Conservation (phyloP, 23 red algal genomes). For the Pyropia haitanensis region DNA sequence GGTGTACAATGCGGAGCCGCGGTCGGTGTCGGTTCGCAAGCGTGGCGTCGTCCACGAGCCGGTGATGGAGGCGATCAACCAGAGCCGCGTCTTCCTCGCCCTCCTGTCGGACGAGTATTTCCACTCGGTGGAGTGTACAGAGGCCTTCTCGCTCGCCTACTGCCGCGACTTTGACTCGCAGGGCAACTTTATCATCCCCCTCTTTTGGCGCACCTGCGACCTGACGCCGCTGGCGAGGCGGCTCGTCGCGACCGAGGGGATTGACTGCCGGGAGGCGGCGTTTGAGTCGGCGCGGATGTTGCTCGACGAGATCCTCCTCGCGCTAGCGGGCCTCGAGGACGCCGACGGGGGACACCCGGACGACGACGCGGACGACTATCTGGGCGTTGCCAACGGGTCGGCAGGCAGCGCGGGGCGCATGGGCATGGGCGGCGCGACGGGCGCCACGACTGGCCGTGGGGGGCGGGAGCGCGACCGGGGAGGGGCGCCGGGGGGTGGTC, state of each 20-base stretch:
- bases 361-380: slow-evolving; percentile 2
- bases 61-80: slow-evolving; percentile 68
- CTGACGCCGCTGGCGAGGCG: slow-evolving; percentile 61
- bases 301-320: slow-evolving; percentile 57
- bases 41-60: slow-evolving; percentile 65
- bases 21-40: slow-evolving; percentile 54
- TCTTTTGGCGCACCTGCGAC: slow-evolving; percentile 71
- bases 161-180: slow-evolving; percentile 75
- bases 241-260: slow-evolving; percentile 64
- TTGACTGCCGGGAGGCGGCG: slow-evolving; percentile 61
- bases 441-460: too few relatives aligned
- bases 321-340: slow-evolving; percentile 17
- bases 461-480: too few relatives aligned
- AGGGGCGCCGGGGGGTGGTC: too few relatives aligned
- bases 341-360: slow-evolving; percentile 4
- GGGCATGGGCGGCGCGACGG: too few relatives aligned
- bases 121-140: slow-evolving; percentile 73
- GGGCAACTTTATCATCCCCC: slow-evolving; percentile 80
- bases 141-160: slow-evolving; percentile 76
- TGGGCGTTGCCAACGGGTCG: too few relatives aligned
- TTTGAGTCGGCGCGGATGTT: slow-evolving; percentile 44
- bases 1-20: slow-evolving; percentile 54
- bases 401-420: too few relatives aligned
- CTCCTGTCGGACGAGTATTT: slow-evolving; percentile 79
- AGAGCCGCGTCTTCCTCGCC: slow-evolving; percentile 54